phyloP scores from a whole-genome alignment of 352 stramenopile genomes.

The Phytopythium mirpurense region DNA sequence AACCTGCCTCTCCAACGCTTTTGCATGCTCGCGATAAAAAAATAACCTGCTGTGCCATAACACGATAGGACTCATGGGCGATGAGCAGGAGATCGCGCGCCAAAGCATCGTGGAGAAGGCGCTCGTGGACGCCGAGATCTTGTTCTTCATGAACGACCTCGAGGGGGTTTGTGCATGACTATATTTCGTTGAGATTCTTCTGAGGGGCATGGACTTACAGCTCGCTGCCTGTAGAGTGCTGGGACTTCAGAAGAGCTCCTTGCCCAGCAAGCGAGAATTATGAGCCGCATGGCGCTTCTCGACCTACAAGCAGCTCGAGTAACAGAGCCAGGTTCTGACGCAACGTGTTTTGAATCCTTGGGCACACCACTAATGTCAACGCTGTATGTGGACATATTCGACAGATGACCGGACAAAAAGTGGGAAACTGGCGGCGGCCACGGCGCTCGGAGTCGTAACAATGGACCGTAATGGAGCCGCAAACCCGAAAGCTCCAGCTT shows the following conservation, averaged over 20 bases:
- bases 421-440: background rate
- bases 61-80: slow-evolving; percentile 40
- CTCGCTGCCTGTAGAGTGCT: slow-evolving; percentile 17
- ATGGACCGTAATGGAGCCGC: background rate
- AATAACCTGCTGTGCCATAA: too few relatives aligned
- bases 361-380: too few relatives aligned
- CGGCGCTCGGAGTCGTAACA: background rate
- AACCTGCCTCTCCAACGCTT: too few relatives aligned
- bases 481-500: background rate
- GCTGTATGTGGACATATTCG: too few relatives aligned
- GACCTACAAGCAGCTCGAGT: slow-evolving; percentile 34
- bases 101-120: slow-evolving; percentile 43
- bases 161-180: slow-evolving; percentile 26
- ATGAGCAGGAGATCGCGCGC: slow-evolving; percentile 30
- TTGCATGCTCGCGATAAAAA: too few relatives aligned
- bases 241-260: slow-evolving; percentile 44
- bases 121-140: slow-evolving; percentile 57
- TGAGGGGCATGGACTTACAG: background rate
- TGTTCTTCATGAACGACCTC: slow-evolving; percentile 78
- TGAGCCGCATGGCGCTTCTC: slow-evolving; percentile 31
- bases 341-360: too few relatives aligned
- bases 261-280: slow-evolving; percentile 40
- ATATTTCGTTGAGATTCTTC: background rate
- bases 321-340: slow-evolving; percentile 16
- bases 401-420: background rate